phyloP scores from a whole-genome alignment of 2,329 filamentous ascomycete species.

The Aspergillus fijiensis region DNA sequence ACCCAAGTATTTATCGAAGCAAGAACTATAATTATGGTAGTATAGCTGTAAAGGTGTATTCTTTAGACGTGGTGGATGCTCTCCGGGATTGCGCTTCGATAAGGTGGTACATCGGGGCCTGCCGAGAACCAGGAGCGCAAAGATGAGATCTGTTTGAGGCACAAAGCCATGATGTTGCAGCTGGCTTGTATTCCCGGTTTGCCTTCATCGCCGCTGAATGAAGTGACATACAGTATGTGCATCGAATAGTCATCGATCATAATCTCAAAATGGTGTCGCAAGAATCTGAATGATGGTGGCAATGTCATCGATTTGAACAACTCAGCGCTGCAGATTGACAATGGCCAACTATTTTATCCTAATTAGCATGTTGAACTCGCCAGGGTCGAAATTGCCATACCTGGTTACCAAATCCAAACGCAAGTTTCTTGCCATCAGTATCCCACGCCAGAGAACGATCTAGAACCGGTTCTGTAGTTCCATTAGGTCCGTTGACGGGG shows the following conservation, averaged over 20 bases:
- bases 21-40: conserved; percentile 19
- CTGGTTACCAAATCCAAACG: conserved; percentile 51
- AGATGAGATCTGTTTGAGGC: neutral
- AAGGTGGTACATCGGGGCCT: conserved; percentile 7
- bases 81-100: neutral
- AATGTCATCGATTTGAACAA: neutral
- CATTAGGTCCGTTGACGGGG: conserved; percentile 39
- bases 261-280: neutral
- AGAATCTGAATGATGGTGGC: neutral
- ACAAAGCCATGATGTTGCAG: neutral
- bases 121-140: conserved; percentile 6
- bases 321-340: conserved; percentile 42
- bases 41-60: conserved; percentile 3
- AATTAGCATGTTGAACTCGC: conserved; percentile 6
- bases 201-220: neutral
- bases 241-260: conserved; percentile 1
- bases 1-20: conserved; percentile 29
- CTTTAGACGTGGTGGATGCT: neutral
- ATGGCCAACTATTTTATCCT: conserved; percentile 34
- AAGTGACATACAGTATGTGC: neutral
- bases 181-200: neutral
- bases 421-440: conserved; percentile 54
- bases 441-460: conserved; percentile 53
- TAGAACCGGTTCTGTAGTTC: conserved; percentile 23
- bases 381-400: conserved; percentile 33